phyloP scores from a whole-genome alignment of 75 land plant genomes.

The Cryptomeria japonica region DNA sequence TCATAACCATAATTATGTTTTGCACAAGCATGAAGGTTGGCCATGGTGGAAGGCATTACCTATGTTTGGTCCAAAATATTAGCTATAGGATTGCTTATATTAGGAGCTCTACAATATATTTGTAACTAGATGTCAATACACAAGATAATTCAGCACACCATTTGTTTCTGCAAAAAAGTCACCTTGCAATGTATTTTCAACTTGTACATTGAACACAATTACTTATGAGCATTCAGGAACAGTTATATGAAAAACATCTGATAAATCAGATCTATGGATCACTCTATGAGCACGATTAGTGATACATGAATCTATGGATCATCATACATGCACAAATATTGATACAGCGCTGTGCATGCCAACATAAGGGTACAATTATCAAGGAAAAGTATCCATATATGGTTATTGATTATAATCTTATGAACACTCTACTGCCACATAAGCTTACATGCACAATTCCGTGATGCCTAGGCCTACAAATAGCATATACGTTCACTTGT shows the following conservation, averaged over 20 bases:
- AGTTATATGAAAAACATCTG: background rate
- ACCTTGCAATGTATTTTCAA: background rate
- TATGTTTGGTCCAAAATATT: background rate
- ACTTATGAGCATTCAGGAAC: too few species aligned
- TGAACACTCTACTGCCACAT: background rate
- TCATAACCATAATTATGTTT: background rate
- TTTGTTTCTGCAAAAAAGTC: background rate
- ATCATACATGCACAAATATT: background rate
- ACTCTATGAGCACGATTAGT: background rate
- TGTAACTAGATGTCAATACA: background rate
- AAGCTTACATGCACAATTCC: background rate
- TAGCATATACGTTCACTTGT: too few species aligned
- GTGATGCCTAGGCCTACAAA: too few species aligned
- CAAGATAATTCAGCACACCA: background rate
- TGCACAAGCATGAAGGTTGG: too few species aligned
- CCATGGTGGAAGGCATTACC: background rate
- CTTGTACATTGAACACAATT: background rate
- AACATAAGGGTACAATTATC: background rate
- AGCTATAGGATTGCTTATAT: background rate
- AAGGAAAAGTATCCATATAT: background rate
- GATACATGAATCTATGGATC: background rate
- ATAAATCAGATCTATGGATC: background rate
- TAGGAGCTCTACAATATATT: background rate
- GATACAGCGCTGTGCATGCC: background rate
- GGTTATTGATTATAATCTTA: background rate